phyloP scores from a whole-genome alignment of 2,329 filamentous ascomycete genomes.

The Fusarium sarcochroum region DNA sequence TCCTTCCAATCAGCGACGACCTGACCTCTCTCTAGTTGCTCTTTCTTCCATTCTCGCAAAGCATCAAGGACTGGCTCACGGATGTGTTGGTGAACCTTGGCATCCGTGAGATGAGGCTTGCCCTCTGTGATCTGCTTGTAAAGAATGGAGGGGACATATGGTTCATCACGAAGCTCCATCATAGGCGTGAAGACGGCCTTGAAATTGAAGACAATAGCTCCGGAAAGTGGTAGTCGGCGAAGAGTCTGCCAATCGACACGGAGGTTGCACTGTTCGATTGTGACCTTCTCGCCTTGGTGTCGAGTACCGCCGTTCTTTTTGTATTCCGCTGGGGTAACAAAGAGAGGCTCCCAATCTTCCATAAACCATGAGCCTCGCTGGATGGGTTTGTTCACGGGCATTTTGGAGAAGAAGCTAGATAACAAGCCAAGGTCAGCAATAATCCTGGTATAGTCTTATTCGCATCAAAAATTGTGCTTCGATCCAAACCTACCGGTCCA shows the following conservation, averaged over 20 bases:
- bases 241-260: conserved; percentile 92
- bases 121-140: no score
- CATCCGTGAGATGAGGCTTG: no score
- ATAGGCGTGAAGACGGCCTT: conserved; percentile 87
- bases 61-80: no score
- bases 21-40: no score
- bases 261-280: conserved; percentile 72
- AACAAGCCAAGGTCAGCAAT: no score
- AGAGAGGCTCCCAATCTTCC: conserved; percentile 81
- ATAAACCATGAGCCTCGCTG: conserved; percentile 85
- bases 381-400: conserved; percentile 80
- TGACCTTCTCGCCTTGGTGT: conserved; percentile 68
- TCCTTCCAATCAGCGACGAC: no score
- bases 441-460: no score
- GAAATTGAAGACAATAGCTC: conserved; percentile 86
- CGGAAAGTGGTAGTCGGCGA: conserved; percentile 81
- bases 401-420: conserved; percentile 80
- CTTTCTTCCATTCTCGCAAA: no score
- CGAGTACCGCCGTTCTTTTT: no score
- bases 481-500: conserved; percentile 76
- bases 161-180: conserved; percentile 72
- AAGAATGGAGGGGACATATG: conserved; percentile 72
- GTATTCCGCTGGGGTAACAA: no score
- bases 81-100: no score
- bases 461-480: no score